These are phyloP conservation scores for Neonectria coccinea DNA, from an alignment of 2,329 filamentous ascomycete species.

Conservation along the genomic window DNA sequence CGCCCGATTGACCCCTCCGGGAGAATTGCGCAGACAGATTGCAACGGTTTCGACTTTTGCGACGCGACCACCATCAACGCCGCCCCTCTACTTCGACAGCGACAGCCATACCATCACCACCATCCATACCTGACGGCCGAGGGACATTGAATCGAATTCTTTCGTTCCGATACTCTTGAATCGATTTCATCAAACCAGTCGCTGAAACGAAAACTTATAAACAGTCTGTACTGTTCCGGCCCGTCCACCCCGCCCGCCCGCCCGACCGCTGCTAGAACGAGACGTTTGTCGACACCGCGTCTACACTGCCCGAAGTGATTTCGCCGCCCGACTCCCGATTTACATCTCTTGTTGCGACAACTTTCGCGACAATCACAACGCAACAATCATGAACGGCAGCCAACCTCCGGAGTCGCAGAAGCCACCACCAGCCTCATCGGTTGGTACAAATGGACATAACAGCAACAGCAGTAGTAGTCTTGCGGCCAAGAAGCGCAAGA, in stretches of 20 bases:
- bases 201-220: slow-evolving; percentile 40
- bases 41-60: slow-evolving; percentile 39
- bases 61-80: slow-evolving; percentile 35
- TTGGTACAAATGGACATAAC: slow-evolving; percentile 46
- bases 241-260: slow-evolving; percentile 34
- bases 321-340: slow-evolving; percentile 4
- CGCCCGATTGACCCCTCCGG: slow-evolving; percentile 28
- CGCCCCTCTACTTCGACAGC: slow-evolving; percentile 23
- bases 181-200: slow-evolving; percentile 16
- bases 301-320: slow-evolving; percentile 21
- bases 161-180: slow-evolving; percentile 8
- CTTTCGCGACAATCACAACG: slow-evolving; percentile 25
- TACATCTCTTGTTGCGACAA: slow-evolving; percentile 21
- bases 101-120: slow-evolving; percentile 25
- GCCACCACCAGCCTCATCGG: slow-evolving; percentile 41
- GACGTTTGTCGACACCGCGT: slow-evolving; percentile 27
- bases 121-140: slow-evolving; percentile 3
- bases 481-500: slow-evolving; percentile 77
- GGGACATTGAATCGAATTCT: slow-evolving; percentile 1
- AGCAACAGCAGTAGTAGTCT: slow-evolving; percentile 44
- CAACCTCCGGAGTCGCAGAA: slow-evolving; percentile 50
- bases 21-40: slow-evolving; percentile 38
- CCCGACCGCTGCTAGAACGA: slow-evolving; percentile 13
- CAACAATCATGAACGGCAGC: slow-evolving; percentile 42
- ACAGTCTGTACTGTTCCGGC: slow-evolving; percentile 22